Evolutionary conservation across 2,329 filamentous ascomycete genomes (phyloP).

Genomic region (Sclerotinia minor): DNA sequence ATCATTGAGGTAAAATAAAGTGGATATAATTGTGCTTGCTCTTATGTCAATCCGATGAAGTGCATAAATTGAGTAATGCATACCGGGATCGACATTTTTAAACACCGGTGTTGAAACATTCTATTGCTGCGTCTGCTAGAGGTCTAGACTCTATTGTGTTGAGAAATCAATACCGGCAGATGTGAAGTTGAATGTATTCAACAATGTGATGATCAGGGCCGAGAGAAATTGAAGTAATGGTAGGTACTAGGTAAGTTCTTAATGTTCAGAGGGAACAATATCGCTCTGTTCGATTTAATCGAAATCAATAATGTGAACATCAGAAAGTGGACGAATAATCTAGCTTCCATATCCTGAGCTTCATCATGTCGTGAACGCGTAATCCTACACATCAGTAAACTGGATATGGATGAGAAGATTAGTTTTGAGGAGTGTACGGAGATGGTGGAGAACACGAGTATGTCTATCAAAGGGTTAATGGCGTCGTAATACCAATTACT

Average conservation of each 20-base stretch:
- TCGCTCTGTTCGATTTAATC: neutral
- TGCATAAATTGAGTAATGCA: slow-evolving; percentile 8
- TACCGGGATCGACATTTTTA: neutral
- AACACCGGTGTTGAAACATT: neutral
- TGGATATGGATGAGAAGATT: slow-evolving; percentile 95
- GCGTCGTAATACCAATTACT: neutral
- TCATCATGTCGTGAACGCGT: neutral
- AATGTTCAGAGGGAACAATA: neutral
- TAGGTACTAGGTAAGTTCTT: too few relatives aligned
- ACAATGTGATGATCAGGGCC: neutral
- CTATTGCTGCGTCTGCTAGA: neutral
- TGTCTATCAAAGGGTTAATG: slow-evolving; percentile 52
- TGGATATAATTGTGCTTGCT: neutral
- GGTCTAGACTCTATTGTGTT: neutral
- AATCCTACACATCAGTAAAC: neutral
- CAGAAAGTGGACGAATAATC: neutral
- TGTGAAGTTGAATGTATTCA: neutral
- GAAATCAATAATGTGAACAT: neutral
- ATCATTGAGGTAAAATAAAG: neutral
- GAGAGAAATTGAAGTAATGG: neutral
- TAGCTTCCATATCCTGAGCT: neutral
- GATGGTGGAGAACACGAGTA: slow-evolving; percentile 95
- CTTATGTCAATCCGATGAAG: neutral
- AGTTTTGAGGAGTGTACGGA: slow-evolving; percentile 98
- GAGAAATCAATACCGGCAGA: neutral